Base-by-base conservation (phyloP, 106 monocot species). In the Acanthochlamys bracteata region DNA sequence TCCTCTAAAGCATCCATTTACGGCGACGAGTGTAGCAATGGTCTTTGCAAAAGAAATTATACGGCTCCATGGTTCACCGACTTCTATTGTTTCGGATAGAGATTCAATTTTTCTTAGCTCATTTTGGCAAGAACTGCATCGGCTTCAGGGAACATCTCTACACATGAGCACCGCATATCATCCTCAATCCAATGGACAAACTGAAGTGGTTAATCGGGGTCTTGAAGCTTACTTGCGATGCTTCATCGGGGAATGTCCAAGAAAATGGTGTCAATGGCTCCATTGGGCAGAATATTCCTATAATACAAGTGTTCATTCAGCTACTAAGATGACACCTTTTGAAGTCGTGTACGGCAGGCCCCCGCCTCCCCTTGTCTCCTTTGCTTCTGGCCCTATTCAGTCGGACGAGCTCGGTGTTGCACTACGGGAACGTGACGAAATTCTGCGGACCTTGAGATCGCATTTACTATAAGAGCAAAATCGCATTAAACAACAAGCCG, bases 281-380 rank as follows among this genome's bases (percentile, higher is more conserved):
- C 61, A 16, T 41, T 39, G 40, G 15, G 39, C 26, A 17, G 17
- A 61, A 42, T 61, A 1, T 10, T 39, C 25, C 7, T 61, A 61
- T 11, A 61, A 61, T 3, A 39, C 14, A 0, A n/a, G 25, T 19
- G 20, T 19, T 17, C 39, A n/a, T 40, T 3, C 13, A 1, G 0
- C 17, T n/a, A 61, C 20, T 4, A 40, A 19, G 8, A 41, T 39
- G 1, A 41, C 40, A 2, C 61, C 61, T 3, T 59, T 61, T 41
- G 61, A 61, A 41, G 61, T 19, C 0, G 39, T 61, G 0, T 61
- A 61, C 41, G 39, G 61, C 17, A n/a, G n/a, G n/a, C n/a, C n/a
- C n/a, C n/a, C n/a, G n/a, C n/a, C n/a, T n/a, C n/a, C n/a, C n/a
- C n/a, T n/a, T n/a, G n/a, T n/a, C n/a, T n/a, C n/a, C n/a, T n/a